A percentile compares a stretch with the other conserved stretches of the same genome.
Evolutionary conservation across 1,284 basidiomycete species (phyloP).

Genomic region (Microbotryomycetes sp.): DNA sequence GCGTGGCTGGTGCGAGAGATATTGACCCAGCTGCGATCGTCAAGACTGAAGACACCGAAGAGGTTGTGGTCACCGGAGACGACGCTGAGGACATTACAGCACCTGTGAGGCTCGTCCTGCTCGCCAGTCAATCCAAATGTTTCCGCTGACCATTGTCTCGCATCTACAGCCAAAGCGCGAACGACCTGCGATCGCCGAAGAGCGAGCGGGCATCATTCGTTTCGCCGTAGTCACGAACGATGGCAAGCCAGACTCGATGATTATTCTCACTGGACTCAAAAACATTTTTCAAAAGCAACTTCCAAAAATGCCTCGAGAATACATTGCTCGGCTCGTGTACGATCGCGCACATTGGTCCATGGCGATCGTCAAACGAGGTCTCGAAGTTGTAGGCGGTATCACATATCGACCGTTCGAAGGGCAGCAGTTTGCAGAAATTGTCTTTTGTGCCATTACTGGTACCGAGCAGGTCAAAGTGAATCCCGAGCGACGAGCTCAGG

Average conservation of each 20-base stretch:
- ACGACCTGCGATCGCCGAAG: slow-evolving; percentile 70
- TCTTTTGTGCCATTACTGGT: slow-evolving; percentile 95
- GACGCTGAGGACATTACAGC: slow-evolving; percentile 18
- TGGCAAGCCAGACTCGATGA: slow-evolving; percentile 56
- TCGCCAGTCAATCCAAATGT: not conserved
- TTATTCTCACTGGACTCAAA: slow-evolving; percentile 89
- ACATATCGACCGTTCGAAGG: slow-evolving; percentile 95
- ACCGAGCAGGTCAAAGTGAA: slow-evolving; percentile 93
- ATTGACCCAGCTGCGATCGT: not conserved
- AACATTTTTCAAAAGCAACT: slow-evolving; percentile 96
- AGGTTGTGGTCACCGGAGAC: slow-evolving; percentile 20
- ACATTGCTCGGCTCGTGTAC: slow-evolving; percentile 92
- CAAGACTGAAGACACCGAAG: slow-evolving; percentile 24
- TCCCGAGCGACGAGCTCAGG: too few species aligned
- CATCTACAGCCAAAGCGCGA: slow-evolving; percentile 29
- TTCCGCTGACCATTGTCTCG: not conserved
- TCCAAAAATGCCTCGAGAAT: slow-evolving; percentile 98
- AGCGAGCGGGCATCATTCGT: slow-evolving; percentile 75
- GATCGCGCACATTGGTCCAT: slow-evolving; percentile 86
- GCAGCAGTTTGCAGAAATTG: slow-evolving; percentile 93
- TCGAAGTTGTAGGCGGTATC: slow-evolving; percentile 95
- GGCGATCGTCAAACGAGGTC: slow-evolving; percentile 91
- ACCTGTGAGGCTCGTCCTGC: slow-evolving; percentile 1
- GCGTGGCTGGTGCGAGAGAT: not conserved
- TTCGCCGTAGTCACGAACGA: slow-evolving; percentile 84